Evolutionary conservation across 768 basidiomycete genomes (phyloP).

Genomic region (Calvatia gigantea): DNA sequence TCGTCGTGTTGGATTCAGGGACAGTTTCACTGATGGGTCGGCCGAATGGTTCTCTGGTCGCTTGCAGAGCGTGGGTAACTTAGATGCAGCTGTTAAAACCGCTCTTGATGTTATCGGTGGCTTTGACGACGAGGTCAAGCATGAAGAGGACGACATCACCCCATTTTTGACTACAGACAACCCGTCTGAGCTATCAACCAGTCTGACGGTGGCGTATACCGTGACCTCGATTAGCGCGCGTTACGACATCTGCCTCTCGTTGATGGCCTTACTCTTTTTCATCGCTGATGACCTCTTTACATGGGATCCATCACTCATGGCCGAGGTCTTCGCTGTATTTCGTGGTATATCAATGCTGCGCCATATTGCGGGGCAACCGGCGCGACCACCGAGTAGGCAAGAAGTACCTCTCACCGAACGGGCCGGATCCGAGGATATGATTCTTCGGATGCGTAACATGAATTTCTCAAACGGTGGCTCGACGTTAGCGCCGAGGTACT

Average conservation of each 20-base stretch:
- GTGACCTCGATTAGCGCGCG: conserved; percentile 63
- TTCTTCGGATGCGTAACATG: conserved; percentile 68
- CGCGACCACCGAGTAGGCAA: conserved; percentile 24
- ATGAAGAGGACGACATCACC: conserved; percentile 71
- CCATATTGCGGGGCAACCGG: conserved; percentile 55
- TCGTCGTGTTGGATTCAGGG: conserved; percentile 46
- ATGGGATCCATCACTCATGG: conserved; percentile 64
- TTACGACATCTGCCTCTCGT: conserved; percentile 68
- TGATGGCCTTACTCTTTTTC: conserved; percentile 70
- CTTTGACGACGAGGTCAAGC: conserved; percentile 68
- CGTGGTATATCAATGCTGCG: conserved; percentile 75
- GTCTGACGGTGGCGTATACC: conserved; percentile 61
- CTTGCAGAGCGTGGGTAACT: conserved; percentile 51
- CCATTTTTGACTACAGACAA: conserved; percentile 44
- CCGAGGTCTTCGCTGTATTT: conserved; percentile 77
- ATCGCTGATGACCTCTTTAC: conserved; percentile 56
- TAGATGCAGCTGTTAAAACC: conserved; percentile 52
- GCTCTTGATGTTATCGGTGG: conserved; percentile 70
- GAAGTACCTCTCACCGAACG: conserved; percentile 7
- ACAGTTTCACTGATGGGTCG: conserved; percentile 56
- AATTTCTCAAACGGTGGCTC: conserved; percentile 52
- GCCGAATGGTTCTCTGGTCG: conserved; percentile 60
- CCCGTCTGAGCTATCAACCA: conserved; percentile 58
- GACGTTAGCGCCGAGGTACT: conserved; percentile 49
- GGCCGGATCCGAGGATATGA: conserved; percentile 52